phyloP scores from a whole-genome alignment of 345 rosid species.

The Kernera saxatilis region DNA sequence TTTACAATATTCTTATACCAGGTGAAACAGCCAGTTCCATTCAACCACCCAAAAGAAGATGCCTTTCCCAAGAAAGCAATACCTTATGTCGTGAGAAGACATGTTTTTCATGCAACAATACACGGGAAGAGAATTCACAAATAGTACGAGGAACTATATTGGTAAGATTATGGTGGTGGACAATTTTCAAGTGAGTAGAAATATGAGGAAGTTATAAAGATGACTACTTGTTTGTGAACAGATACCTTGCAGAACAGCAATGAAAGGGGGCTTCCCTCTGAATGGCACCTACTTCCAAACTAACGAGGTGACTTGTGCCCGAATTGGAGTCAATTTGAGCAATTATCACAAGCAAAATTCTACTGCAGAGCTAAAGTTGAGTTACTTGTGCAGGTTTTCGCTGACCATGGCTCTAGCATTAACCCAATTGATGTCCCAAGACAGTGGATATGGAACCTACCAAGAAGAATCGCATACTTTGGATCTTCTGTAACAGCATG shows the following conservation, averaged over 20 bases:
- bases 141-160: conserved; percentile 80
- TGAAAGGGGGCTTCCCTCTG: conserved; percentile 87
- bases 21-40: conserved; percentile 78
- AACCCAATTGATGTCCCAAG: conserved; percentile 69
- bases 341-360: background rate
- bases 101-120: conserved; percentile 65
- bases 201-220: background rate
- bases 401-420: conserved; percentile 79
- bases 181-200: background rate
- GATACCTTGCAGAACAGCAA: conserved; percentile 94
- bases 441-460: conserved; percentile 59
- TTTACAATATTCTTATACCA: conserved; percentile 12
- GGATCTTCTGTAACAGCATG: conserved; percentile 76
- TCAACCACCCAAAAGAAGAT: conserved; percentile 48
- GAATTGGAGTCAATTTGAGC: background rate
- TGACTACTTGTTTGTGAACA: conserved; percentile 22
- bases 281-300: conserved; percentile 96
- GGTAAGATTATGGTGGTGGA: conserved; percentile 39
- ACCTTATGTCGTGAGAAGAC: conserved; percentile 44
- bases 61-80: conserved; percentile 42
- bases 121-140: conserved; percentile 58
- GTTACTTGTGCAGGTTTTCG: conserved; percentile 59
- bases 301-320: conserved; percentile 57
- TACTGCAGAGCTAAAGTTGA: background rate
- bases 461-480: conserved; percentile 60